A percentile compares a stretch with the other conserved stretches of the same genome.
phyloP scores from a whole-genome alignment of 2,329 filamentous ascomycete genomes.

The Alternaria solani region DNA sequence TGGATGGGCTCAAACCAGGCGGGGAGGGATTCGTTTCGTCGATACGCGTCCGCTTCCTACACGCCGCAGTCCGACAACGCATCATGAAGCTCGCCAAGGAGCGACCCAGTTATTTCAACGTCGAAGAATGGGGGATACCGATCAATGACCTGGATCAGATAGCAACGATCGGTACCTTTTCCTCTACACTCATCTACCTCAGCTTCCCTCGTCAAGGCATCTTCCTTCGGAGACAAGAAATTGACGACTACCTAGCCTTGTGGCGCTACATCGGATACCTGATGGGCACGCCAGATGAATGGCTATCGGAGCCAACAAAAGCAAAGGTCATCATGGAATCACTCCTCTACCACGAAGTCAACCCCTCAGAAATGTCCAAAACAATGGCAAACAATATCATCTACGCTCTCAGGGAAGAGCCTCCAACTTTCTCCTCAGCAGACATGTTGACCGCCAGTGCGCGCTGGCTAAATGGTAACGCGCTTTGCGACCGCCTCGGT shows the following conservation, averaged over 20 bases:
- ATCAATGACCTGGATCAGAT: constrained; percentile 80
- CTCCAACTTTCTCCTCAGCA: constrained; percentile 70
- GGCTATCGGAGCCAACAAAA: constrained; percentile 63
- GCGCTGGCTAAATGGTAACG: constrained; percentile 73
- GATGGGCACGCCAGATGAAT: constrained; percentile 71
- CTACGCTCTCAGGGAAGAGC: constrained; percentile 68
- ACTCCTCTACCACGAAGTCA: constrained; percentile 70
- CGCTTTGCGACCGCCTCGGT: constrained; percentile 67
- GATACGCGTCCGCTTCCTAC: constrained; percentile 73
- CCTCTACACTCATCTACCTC: constrained; percentile 71
- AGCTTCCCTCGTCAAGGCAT: constrained; percentile 78
- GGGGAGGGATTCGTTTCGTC: constrained; percentile 71
- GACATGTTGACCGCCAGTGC: constrained; percentile 73
- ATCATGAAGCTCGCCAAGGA: constrained; percentile 68
- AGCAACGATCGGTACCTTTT: constrained; percentile 76
- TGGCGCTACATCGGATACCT: constrained; percentile 79
- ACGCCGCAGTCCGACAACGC: constrained; percentile 70
- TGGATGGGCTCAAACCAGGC: constrained; percentile 72
- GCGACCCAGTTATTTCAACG: constrained; percentile 68
- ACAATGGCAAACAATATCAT: constrained; percentile 80
- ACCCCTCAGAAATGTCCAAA: constrained; percentile 68
- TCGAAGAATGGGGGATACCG: constrained; percentile 67
- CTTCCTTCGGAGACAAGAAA: constrained; percentile 68
- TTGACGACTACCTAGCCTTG: constrained; percentile 73
- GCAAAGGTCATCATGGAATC: constrained; percentile 73